phyloP scores from a whole-genome alignment of 2,329 filamentous ascomycete genomes.

The Cadophora sp. region DNA sequence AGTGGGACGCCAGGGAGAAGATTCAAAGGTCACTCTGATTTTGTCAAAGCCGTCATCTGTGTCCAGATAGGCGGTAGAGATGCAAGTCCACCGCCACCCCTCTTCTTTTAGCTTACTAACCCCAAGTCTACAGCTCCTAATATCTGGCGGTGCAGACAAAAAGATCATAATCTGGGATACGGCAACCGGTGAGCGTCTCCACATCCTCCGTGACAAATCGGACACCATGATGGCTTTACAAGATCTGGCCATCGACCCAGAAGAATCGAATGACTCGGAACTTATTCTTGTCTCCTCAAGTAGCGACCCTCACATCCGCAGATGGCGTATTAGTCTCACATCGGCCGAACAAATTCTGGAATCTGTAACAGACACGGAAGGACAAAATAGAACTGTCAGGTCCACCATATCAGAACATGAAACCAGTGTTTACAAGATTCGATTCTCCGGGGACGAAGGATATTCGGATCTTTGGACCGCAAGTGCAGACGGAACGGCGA shows the following conservation, averaged over 20 bases:
- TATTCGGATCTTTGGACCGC: conserved; percentile 86
- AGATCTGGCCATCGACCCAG: conserved; percentile 77
- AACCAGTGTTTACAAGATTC: conserved; percentile 84
- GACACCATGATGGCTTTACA: conserved; percentile 79
- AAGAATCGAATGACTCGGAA: conserved; percentile 56
- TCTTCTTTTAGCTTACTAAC: conserved; percentile 21
- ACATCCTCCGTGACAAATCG: conserved; percentile 78
- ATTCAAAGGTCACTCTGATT: conserved; percentile 84
- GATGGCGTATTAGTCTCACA: conserved; percentile 69
- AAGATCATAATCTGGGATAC: conserved; percentile 87
- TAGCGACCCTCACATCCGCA: conserved; percentile 79
- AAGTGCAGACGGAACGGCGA: conserved; percentile 87
- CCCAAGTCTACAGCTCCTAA: conserved; percentile 51
- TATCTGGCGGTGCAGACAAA: conserved; percentile 80
- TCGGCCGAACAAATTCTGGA: conserved; percentile 60
- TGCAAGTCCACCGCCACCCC: conserved; percentile 40
- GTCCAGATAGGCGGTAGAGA: conserved; percentile 66
- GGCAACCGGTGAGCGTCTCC: conserved; percentile 68
- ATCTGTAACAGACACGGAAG: conserved; percentile 44
- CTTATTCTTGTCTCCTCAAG: conserved; percentile 78
- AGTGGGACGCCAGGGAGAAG: conserved; percentile 60
- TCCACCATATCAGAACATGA: conserved; percentile 79
- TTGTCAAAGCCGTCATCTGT: conserved; percentile 82
- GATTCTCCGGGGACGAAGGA: conserved; percentile 68
- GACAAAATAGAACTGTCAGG: conserved; percentile 45